These are phyloP conservation scores for Septoria linicola DNA, from an alignment of 2,329 filamentous ascomycete species.

Conservation along the genomic window DNA sequence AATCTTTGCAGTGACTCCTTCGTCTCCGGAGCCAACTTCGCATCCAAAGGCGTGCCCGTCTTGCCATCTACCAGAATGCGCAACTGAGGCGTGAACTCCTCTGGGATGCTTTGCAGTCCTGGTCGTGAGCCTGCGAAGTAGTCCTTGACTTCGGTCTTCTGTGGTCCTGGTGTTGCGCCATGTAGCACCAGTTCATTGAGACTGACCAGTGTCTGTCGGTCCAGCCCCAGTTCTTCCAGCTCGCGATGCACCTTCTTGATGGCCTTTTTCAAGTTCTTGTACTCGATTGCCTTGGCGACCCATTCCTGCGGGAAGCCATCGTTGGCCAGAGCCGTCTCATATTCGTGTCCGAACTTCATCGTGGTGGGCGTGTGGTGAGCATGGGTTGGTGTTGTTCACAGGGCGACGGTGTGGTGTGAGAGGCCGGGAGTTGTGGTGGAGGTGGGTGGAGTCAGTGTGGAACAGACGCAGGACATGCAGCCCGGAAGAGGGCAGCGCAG, in stretches of 20 bases:
- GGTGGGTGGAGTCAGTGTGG: too few relatives aligned
- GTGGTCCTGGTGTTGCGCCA: constrained; percentile 10
- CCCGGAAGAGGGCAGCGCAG: too few relatives aligned
- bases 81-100: constrained; percentile 63
- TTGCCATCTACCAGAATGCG: constrained; percentile 67
- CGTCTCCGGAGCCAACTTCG: constrained; percentile 64
- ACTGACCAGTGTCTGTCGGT: constrained; percentile 66
- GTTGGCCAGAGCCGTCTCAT: constrained; percentile 65
- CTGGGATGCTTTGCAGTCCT: constrained; percentile 26
- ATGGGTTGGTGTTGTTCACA: not conserved
- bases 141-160: constrained; percentile 11
- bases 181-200: constrained; percentile 53
- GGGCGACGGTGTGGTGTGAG: too few relatives aligned
- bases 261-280: constrained; percentile 83
- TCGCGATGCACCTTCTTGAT: constrained; percentile 77
- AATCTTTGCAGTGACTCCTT: constrained; percentile 63
- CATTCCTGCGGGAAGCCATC: constrained; percentile 73
- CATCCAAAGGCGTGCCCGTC: constrained; percentile 67
- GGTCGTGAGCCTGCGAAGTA: constrained; percentile 30
- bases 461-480: too few relatives aligned
- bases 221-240: constrained; percentile 68
- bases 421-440: too few relatives aligned
- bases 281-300: constrained; percentile 75
- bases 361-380: constrained; percentile 10
- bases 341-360: constrained; percentile 88